phyloP scores from a whole-genome alignment of 83 land plant species.

The Isoetes engelmannii region DNA sequence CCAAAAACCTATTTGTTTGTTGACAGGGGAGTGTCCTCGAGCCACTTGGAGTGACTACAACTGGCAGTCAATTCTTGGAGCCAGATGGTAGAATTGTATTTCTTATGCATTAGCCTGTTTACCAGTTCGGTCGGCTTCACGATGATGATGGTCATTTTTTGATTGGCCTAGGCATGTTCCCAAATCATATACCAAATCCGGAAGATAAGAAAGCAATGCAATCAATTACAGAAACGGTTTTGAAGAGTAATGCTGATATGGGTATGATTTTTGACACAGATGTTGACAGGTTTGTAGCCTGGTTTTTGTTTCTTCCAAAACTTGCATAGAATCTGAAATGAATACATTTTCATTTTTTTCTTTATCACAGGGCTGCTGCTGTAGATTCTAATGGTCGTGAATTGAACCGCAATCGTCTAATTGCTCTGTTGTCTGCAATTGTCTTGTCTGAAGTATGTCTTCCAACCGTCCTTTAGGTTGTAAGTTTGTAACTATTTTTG shows the following conservation, averaged over 20 bases:
- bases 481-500: background rate
- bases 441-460: constrained; percentile 74
- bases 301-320: background rate
- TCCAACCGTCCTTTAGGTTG: background rate
- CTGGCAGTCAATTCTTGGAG: constrained; percentile 96
- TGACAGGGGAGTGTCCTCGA: constrained; percentile 83
- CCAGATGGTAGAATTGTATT: constrained; percentile 67
- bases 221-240: constrained; percentile 82
- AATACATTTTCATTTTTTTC: background rate
- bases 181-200: constrained; percentile 98
- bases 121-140: no score
- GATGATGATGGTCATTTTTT: no score
- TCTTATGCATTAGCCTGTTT: background rate
- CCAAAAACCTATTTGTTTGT: background rate
- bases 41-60: constrained; percentile 81
- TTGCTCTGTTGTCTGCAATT: constrained; percentile 91
- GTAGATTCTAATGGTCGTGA: constrained; percentile 93
- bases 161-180: constrained; percentile 63
- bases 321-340: background rate
- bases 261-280: constrained; percentile 99
- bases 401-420: constrained; percentile 83
- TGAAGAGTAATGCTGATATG: constrained; percentile 78
- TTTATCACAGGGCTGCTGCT: constrained; percentile 78
- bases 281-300: constrained; percentile 69
- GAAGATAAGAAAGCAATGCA: constrained; percentile 94